A percentile compares a stretch with the other conserved stretches of the same genome.
Evolutionary conservation across 139 green algal genomes (phyloP).

Genomic region (Chlamydomonas urium): DNA sequence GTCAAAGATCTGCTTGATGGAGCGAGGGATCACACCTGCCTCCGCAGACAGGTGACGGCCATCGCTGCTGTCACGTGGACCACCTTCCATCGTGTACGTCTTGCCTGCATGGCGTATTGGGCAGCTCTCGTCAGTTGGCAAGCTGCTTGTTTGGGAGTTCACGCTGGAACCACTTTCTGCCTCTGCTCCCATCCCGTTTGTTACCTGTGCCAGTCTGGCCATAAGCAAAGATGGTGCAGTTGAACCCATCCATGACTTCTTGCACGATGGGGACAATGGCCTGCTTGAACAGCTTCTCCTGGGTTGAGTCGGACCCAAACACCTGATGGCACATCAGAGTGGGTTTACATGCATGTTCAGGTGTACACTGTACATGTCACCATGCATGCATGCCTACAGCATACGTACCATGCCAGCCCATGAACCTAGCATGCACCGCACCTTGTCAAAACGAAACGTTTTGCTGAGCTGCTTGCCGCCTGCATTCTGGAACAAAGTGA

Average conservation of each 20-base stretch:
- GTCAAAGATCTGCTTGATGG: slow-evolving; percentile 93
- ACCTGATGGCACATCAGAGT: slow-evolving; percentile 56
- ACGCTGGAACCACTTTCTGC: no score
- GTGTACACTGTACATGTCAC: no score
- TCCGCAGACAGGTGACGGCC: slow-evolving; percentile 50
- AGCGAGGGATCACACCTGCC: slow-evolving; percentile 93
- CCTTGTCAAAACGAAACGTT: slow-evolving; percentile 95
- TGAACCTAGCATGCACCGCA: slow-evolving; percentile 16
- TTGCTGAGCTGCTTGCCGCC: slow-evolving; percentile 71
- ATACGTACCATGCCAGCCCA: neutral
- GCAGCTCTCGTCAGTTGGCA: no score
- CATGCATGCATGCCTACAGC: neutral
- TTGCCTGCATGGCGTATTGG: slow-evolving; percentile 72
- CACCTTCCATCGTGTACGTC: slow-evolving; percentile 96
- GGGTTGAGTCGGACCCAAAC: slow-evolving; percentile 76
- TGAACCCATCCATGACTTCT: slow-evolving; percentile 90
- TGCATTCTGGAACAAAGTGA: slow-evolving; percentile 73
- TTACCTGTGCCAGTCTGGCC: slow-evolving; percentile 81
- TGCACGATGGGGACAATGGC: slow-evolving; percentile 88
- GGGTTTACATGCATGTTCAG: neutral
- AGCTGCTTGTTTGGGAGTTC: no score
- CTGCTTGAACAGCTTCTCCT: slow-evolving; percentile 83
- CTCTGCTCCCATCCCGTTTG: no score
- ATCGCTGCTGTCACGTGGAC: slow-evolving; percentile 54
- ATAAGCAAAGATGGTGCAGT: slow-evolving; percentile 80